phyloP scores from a whole-genome alignment of 805 yeast genomes.

The Komagataella ulmi region DNA sequence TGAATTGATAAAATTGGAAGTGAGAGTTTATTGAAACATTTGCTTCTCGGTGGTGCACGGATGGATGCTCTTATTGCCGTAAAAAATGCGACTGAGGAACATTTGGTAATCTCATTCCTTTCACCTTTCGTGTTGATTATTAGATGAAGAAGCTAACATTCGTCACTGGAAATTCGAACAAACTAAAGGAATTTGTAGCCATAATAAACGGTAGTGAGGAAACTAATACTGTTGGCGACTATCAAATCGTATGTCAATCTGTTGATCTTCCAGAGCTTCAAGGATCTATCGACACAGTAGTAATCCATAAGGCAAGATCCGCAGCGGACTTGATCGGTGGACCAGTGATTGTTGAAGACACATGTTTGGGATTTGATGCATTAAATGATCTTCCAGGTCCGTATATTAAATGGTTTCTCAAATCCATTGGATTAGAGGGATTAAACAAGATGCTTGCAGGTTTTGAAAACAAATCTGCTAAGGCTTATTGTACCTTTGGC shows the following conservation, averaged over 20 bases:
- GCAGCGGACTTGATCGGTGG: conserved; percentile 56
- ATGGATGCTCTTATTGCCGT: background rate
- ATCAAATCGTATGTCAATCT: conserved; percentile 41
- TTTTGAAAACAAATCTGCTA: conserved; percentile 74
- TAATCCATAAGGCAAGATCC: conserved; percentile 62
- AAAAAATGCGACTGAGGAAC: background rate
- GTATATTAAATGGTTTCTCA: conserved; percentile 75
- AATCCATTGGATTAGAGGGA: conserved; percentile 62
- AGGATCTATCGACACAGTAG: conserved; percentile 74
- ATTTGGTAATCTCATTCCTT: too few relatives aligned
- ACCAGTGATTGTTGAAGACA: conserved; percentile 91
- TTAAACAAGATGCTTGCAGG: conserved; percentile 66
- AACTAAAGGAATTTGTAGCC: conserved; percentile 71
- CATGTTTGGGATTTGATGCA: conserved; percentile 77
- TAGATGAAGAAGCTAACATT: background rate
- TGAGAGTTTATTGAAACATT: background rate
- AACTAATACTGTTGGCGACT: conserved; percentile 28
- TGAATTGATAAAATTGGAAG: background rate
- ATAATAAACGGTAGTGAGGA: conserved; percentile 30
- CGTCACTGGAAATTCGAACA: conserved; percentile 62
- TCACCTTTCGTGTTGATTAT: background rate
- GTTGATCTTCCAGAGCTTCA: conserved; percentile 87
- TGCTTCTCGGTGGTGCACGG: background rate
- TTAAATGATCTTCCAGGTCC: conserved; percentile 86
- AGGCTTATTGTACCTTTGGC: conserved; percentile 87